Base-by-base conservation (phyloP, 106 monocot genomes). In the Dioscorea alata region DNA sequence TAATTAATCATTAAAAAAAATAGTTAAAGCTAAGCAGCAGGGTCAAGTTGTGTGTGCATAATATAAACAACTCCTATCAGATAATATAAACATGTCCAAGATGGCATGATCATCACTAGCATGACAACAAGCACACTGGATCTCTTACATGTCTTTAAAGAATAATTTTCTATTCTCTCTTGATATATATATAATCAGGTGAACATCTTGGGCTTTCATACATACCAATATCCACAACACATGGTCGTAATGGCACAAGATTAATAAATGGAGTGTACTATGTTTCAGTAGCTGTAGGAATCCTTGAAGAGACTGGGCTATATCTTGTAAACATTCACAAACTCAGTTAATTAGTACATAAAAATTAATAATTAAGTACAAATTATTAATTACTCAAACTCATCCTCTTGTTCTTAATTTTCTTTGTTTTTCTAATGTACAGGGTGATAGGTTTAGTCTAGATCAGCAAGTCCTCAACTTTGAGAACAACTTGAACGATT, bases 401-500 rank as follows among this genome's bases (percentile, higher is more conserved):
- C 2, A 22, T 22, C 21, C 10, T 60, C n/a, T 22, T n/a, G 24
- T 24, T 25, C 25, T 48, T 48, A 1, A 33, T 21, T 22, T 28
- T 35, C 73, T 59, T n/a, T n/a, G 8, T 59, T 18, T 28, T 1
- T 49, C 15, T 23, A 56, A 49, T 57, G n/a, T 23, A 8, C 75
- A 94, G 94, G 94, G 94, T 28, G 82, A 83, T 25, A 82, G 94
- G 50, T 83, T 69, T 61, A 74, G 67, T 62, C 64, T 94, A 28
- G 83, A 60, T 63, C 87, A 88, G 33, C 90, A 94, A 74, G 87
- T 94, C 19, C 65, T 90, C 4, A 87, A 94, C 85, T 87, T 94
- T 16, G 53, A 85, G 77, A 77, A 16, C 68, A 85, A 83, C 79
- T 62, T 94, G 71, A 81, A 79, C 71, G 76, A 85, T 6, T 18